These are phyloP conservation scores for Fusarium irregulare DNA, from an alignment of 2,329 filamentous ascomycete species.

Conservation along the genomic window DNA sequence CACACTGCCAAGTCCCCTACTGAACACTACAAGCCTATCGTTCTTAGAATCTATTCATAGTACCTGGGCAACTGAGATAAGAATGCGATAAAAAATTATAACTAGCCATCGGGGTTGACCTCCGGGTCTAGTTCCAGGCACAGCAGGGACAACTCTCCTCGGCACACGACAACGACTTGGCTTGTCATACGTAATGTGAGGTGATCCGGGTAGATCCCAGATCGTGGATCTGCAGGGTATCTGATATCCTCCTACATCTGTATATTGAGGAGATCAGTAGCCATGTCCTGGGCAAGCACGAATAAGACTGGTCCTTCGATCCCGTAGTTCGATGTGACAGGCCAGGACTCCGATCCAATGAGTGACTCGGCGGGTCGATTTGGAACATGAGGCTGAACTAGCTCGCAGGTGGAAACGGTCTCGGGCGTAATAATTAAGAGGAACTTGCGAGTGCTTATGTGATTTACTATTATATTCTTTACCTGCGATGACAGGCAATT, in stretches of 20 bases:
- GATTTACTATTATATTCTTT: constrained; percentile 1
- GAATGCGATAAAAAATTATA: not conserved
- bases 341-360: not conserved
- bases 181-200: constrained; percentile 5
- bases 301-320: not conserved
- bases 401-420: not conserved
- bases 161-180: not conserved
- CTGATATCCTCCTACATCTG: not conserved
- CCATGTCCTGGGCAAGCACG: not conserved
- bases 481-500: not conserved
- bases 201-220: not conserved
- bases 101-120: not conserved
- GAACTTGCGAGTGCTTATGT: not conserved
- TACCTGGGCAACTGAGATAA: not conserved
- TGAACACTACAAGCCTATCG: not conserved
- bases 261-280: not conserved
- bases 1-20: not conserved
- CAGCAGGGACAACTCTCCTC: not conserved
- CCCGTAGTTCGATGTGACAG: not conserved
- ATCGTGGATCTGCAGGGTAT: not conserved
- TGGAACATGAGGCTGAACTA: not conserved
- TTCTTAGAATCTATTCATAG: not conserved
- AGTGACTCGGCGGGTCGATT: not conserved
- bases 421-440: not conserved
- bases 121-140: not conserved